Evolutionary conservation across 257 asterid genomes (phyloP).

Genomic region (Solanum megistacrolobum): DNA sequence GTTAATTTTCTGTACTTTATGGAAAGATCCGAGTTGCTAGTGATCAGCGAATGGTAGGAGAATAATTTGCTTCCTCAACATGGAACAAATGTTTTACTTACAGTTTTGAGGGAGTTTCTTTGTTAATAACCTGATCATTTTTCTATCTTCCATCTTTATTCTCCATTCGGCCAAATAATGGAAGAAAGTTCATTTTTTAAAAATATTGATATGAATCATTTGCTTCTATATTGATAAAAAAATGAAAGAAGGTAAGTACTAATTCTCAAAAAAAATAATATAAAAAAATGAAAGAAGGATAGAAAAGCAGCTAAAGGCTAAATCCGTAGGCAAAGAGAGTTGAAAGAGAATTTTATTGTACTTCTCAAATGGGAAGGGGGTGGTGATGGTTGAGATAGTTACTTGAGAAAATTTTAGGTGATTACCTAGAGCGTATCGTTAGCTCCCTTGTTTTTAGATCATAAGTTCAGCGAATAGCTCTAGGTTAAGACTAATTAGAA

Average conservation of each 20-base stretch:
- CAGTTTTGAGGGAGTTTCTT: not conserved
- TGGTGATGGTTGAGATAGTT: not conserved
- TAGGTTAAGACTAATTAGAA: not conserved
- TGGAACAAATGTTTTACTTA: not conserved
- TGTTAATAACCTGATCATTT: not conserved
- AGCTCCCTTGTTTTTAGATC: not conserved
- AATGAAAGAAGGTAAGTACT: not conserved
- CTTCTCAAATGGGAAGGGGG: not conserved
- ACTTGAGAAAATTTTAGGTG: not conserved
- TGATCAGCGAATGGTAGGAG: not conserved
- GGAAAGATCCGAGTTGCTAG: not conserved
- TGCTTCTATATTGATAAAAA: not conserved
- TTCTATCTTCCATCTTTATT: not conserved
- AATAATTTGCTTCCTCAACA: not conserved
- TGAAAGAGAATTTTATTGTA: not conserved
- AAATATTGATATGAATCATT: not conserved
- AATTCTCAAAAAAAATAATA: not conserved
- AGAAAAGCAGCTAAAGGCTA: not conserved
- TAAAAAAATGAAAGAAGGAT: not conserved
- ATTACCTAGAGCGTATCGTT: not conserved
- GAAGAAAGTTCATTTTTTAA: not conserved
- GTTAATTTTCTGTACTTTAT: not conserved
- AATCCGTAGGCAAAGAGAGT: not conserved
- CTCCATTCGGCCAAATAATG: not conserved
- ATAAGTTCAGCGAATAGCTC: not conserved